phyloP scores from a whole-genome alignment of 441 rosid species.

The Macaranga tanarius region DNA sequence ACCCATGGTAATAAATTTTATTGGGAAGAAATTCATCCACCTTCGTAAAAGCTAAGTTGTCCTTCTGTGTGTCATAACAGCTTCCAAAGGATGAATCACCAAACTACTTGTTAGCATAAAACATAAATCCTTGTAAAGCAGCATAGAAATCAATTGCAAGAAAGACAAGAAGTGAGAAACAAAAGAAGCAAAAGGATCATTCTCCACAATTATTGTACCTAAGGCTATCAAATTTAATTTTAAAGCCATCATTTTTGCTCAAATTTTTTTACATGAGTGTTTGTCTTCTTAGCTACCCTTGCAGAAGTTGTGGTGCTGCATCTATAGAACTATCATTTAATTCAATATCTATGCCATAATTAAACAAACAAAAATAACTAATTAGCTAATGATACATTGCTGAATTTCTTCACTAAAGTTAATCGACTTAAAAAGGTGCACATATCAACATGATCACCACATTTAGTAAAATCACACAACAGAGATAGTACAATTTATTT shows the following conservation, averaged over 20 bases:
- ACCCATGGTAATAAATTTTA: conserved; percentile 86
- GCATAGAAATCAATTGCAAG: background rate
- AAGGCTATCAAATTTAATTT: background rate
- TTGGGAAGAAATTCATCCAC: conserved; percentile 78
- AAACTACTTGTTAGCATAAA: conserved; percentile 3
- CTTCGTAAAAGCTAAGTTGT: conserved; percentile 78
- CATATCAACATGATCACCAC: background rate
- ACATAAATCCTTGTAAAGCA: background rate
- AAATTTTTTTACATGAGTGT: background rate
- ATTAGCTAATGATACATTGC: background rate
- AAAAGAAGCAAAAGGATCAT: background rate
- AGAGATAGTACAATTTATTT: background rate
- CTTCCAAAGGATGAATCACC: conserved; percentile 38
- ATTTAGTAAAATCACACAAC: too few species aligned
- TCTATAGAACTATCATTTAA: background rate
- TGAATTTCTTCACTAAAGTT: background rate
- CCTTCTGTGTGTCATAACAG: conserved; percentile 88
- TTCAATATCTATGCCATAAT: background rate
- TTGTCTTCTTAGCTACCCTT: background rate
- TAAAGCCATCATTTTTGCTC: background rate
- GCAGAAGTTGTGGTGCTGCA: background rate
- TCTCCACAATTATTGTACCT: background rate
- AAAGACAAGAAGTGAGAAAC: background rate
- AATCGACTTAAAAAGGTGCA: background rate
- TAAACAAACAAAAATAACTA: background rate